Base-by-base conservation (phyloP, 805 yeast species). In the Priceomyces haplophilus region DNA sequence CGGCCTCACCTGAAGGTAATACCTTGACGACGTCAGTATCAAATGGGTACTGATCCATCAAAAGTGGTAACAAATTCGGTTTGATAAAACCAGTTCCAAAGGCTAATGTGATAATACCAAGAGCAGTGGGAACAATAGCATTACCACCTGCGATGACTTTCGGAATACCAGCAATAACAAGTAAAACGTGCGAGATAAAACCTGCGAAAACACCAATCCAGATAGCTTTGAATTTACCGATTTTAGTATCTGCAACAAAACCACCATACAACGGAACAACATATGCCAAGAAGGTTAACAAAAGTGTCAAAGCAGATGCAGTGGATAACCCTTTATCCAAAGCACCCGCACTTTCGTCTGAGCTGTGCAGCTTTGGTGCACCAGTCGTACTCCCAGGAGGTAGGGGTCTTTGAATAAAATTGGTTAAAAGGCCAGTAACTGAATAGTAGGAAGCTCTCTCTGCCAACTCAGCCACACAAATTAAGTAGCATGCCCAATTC, bases 1-100 rank as follows among this genome's bases (percentile, higher is more conserved):
- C 90, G 37, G 74, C 72, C 56, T 80, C 82, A 44, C 95, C 95
- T 20, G 70, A 57, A 50, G 76, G 74, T 44, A 75, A 66, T 3
- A 75, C 77, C 59, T 72, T 75, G 42, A 86, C 78, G 39, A 75
- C 78, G 48, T 80, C 83, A 51, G 75, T 72, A 44, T 76, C 68
- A 58, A 79, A 76, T 35, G 83, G 81, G 57, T 62, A 62, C 46
- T 58, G 65, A 46, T 66, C 87, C 62, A 72, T 61, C 41, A 73
- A 56, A 38, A 73, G 59, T 5, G 79, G 78, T 45, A 73, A 63
- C 44, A 77, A 67, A 51, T 76, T 77, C 43, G 81, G 78, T 53
- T 77, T 77, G 50, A 77, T 75, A 42, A 74, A 67, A 49, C 82
- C 81, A 29, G 81, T 74, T 48, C 80, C 79, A 37, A 64, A 3